These are phyloP conservation scores for Nitzschia putrida DNA, from an alignment of 108 stramenopile species.

Conservation along the genomic window DNA sequence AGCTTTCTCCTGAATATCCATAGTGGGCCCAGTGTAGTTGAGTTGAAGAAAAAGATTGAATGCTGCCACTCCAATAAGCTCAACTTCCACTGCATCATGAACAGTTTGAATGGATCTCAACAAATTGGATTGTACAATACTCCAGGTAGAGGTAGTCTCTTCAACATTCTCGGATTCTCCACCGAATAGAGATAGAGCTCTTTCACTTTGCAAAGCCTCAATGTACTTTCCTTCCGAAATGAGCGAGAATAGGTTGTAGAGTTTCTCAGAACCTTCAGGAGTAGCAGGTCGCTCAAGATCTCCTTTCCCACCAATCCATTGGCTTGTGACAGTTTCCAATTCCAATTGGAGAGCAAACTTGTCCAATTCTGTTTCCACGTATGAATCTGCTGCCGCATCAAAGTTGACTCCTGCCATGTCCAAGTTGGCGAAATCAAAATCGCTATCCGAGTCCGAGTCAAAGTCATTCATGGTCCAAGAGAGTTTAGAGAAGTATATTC, in stretches of 20 bases:
- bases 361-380: conserved; percentile 23
- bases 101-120: conserved; percentile 30
- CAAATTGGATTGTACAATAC: conserved; percentile 41
- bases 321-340: conserved; percentile 17
- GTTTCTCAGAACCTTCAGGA: neutral
- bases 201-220: conserved; percentile 47
- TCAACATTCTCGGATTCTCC: conserved; percentile 4
- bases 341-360: conserved; percentile 31
- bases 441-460: conserved; percentile 44
- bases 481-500: too few species aligned
- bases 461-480: conserved; percentile 13
- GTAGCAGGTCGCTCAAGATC: neutral
- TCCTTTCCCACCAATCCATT: conserved; percentile 22
- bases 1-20: conserved; percentile 43
- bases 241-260: conserved; percentile 29
- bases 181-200: conserved; percentile 38
- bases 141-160: conserved; percentile 22
- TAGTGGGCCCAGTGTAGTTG: conserved; percentile 83
- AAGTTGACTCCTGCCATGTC: conserved; percentile 76
- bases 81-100: conserved; percentile 53
- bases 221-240: conserved; percentile 54
- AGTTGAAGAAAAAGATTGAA: conserved; percentile 83
- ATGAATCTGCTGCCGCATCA: conserved; percentile 35
- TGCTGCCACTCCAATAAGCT: conserved; percentile 70
- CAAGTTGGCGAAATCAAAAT: conserved; percentile 59